These are phyloP conservation scores for Coprinopsis strossmayeri DNA, from an alignment of 768 basidiomycete species.

Conservation along the genomic window DNA sequence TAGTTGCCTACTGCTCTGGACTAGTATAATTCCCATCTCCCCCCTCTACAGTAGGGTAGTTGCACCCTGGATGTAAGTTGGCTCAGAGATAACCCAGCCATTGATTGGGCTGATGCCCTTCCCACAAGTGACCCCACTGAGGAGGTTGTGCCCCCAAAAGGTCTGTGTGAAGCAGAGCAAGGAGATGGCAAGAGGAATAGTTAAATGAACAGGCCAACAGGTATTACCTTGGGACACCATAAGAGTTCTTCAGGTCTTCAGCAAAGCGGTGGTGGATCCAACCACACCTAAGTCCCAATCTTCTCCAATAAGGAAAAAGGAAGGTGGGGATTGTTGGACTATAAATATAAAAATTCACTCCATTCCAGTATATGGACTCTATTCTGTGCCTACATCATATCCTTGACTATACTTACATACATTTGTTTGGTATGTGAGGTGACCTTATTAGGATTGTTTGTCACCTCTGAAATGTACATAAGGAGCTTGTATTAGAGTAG, in stretches of 20 bases:
- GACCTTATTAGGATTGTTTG: no score
- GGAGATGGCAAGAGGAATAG: neutral
- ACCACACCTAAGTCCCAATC: no score
- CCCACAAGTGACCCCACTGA: neutral
- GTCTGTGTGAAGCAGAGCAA: neutral
- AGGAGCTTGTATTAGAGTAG: no score
- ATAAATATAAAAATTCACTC: no score
- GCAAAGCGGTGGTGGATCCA: neutral
- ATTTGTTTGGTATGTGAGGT: no score
- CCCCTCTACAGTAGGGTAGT: neutral
- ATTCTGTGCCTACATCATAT: no score
- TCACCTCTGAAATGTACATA: no score
- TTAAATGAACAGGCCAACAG: neutral
- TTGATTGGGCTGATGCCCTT: neutral
- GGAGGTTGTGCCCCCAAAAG: neutral
- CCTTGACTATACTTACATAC: no score
- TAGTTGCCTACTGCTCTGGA: no score
- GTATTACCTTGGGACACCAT: neutral
- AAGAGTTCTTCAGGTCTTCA: neutral
- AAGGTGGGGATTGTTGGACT: no score
- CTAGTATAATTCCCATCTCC: slow-evolving; percentile 3
- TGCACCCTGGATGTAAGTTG: neutral
- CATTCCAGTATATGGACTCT: no score
- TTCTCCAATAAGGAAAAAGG: no score
- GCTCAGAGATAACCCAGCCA: neutral